These are phyloP conservation scores for Cytospora piceae DNA, from an alignment of 2,329 filamentous ascomycete genomes.

Conservation along the genomic window DNA sequence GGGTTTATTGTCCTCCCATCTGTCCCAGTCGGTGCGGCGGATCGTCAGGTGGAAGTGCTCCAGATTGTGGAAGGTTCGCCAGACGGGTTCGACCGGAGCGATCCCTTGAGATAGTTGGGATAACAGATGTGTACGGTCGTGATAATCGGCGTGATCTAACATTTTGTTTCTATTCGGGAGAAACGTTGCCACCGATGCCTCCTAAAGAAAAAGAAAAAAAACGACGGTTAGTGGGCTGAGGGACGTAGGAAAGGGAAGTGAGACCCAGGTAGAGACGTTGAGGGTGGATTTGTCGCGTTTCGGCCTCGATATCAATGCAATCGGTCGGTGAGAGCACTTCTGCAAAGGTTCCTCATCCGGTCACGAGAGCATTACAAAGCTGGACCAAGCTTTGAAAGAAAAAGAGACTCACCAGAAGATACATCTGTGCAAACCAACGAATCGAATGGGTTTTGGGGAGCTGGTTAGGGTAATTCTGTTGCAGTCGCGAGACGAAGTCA, in stretches of 20 bases:
- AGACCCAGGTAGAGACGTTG: too few relatives aligned
- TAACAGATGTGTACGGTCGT: not conserved
- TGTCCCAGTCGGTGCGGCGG: constrained; percentile 22
- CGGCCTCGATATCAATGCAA: too few relatives aligned
- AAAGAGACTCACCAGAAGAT: not conserved
- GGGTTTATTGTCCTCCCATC: constrained; percentile 7
- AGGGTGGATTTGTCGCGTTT: too few relatives aligned
- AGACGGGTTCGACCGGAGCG: constrained; percentile 5
- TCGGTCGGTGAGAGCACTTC: too few relatives aligned
- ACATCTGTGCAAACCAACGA: constrained; percentile 4
- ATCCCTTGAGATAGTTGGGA: not conserved
- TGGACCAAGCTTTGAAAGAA: too few relatives aligned
- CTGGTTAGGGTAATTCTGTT: too few relatives aligned
- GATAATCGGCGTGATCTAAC: not conserved
- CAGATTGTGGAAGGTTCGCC: constrained; percentile 10
- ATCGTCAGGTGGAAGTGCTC: constrained; percentile 20
- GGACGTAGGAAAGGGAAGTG: too few relatives aligned
- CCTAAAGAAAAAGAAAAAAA: too few relatives aligned
- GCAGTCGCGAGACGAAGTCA: not conserved
- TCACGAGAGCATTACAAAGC: too few relatives aligned
- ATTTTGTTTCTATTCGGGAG: too few relatives aligned
- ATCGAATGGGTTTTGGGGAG: not conserved
- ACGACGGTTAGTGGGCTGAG: too few relatives aligned
- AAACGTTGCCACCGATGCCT: not conserved
- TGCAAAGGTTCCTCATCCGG: too few relatives aligned